Evolutionary conservation across 768 basidiomycete species (phyloP).

Genomic region (Phlebiopsis gigantea): DNA sequence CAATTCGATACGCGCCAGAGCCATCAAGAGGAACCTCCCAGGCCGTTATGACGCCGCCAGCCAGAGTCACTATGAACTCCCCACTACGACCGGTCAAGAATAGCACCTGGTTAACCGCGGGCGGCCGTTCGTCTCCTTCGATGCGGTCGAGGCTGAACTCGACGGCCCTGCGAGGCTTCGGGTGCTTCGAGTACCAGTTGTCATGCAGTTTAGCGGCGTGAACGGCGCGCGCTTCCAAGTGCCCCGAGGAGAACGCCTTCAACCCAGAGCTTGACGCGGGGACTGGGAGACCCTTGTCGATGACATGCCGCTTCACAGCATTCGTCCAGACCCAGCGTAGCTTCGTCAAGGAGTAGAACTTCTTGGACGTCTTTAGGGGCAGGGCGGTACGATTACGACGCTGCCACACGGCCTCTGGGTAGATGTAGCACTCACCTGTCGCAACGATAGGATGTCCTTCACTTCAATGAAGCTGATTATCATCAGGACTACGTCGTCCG

Average conservation of each 20-base stretch:
- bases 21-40: constrained; percentile 33
- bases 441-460: constrained; percentile 26
- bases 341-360: constrained; percentile 26
- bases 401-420: not conserved
- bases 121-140: constrained; percentile 11
- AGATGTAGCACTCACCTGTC: constrained; percentile 23
- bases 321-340: constrained; percentile 33
- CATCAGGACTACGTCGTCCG: constrained; percentile 30
- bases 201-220: constrained; percentile 30
- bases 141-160: constrained; percentile 19
- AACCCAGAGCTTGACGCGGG: constrained; percentile 26
- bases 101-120: constrained; percentile 22
- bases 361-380: constrained; percentile 25
- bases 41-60: constrained; percentile 23
- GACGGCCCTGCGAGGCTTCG: constrained; percentile 17
- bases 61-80: constrained; percentile 26
- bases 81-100: constrained; percentile 28
- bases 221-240: constrained; percentile 29
- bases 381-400: not conserved
- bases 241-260: constrained; percentile 25
- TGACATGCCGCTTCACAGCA: constrained; percentile 29
- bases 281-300: constrained; percentile 27
- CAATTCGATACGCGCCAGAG: constrained; percentile 27
- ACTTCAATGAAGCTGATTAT: constrained; percentile 27
- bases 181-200: constrained; percentile 29